Evolutionary conservation across 805 yeast genomes (phyloP), one percentile per base, ranked within the genome.

Genomic region (Grigorovia humatica): DNA sequence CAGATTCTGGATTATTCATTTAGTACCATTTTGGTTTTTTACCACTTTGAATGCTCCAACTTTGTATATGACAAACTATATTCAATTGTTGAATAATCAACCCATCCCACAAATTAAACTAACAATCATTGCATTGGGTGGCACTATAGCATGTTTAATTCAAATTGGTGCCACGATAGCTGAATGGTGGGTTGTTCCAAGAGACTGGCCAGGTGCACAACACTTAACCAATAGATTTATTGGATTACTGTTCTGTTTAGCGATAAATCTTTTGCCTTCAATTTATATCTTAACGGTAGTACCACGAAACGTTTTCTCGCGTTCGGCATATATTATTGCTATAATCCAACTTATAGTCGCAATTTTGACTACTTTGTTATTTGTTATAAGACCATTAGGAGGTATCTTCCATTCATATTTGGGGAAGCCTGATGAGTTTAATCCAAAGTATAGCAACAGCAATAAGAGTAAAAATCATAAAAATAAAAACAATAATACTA

Each of bases 1-100:
- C 65, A 70, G 96, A 52, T 79, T 85, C 50, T 85, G 91, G 90
- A 81, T 84, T 50, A 77, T 86, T 48, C 96, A 87, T 61, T 70
- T 81, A 43, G 74, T 87, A 1, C 71, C 81, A 38, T 87, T 84
- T 64, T 87, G 96, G 96, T 78, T 80, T 52, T 87, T 81, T 61
- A 83, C 89, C 0, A 64, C 82, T 45, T 77, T 76, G 62, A 85
- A 87, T 62, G 72, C 89, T 0, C 82, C 86, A 0, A 76, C 85
- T 0, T 69, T 87, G 30, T 86, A 83, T 64, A 82, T 88, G 0
- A 68, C 69, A 42, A 69, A 77, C 50, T 85, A 83, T 60, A 70
- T 70, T 48, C 80, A 78, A 43, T 62, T 71, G 7, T 56, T 72
- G 46, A 76, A 85, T 59, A 82, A 79, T 61, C 77, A 76, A 35